Evolutionary conservation across 2,329 filamentous ascomycete genomes (phyloP).

Genomic region (Pezicula radicicola): DNA sequence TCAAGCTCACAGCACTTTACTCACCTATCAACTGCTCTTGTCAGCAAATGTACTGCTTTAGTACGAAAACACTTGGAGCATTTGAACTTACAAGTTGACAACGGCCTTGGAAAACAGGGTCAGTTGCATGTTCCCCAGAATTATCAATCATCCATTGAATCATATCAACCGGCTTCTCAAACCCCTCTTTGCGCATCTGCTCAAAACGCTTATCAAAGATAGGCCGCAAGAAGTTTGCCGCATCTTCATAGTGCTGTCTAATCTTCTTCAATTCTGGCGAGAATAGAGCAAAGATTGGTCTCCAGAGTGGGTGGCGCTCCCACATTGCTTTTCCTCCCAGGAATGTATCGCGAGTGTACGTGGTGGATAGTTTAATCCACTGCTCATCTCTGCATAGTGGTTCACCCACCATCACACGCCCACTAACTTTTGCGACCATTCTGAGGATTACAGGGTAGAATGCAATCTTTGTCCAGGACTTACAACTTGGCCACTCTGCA

Average conservation of each 20-base stretch:
- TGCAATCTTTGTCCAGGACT: neutral
- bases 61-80: neutral
- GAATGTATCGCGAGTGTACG: neutral
- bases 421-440: neutral
- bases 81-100: neutral
- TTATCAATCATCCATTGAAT: constrained; percentile 1
- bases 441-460: neutral
- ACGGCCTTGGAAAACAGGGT: neutral
- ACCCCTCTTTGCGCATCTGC: neutral
- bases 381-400: neutral
- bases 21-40: neutral
- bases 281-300: neutral
- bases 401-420: neutral
- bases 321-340: neutral
- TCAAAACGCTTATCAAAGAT: neutral
- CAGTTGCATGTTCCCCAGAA: neutral
- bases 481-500: neutral
- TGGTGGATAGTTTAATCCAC: neutral
- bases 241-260: neutral
- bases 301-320: neutral
- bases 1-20: neutral
- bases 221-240: neutral
- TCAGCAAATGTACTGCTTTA: neutral
- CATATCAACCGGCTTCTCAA: constrained; percentile 1
- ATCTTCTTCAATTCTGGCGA: neutral